Evolutionary conservation across 768 basidiomycete species (phyloP).

Genomic region (Hygrophorus pudorinus): DNA sequence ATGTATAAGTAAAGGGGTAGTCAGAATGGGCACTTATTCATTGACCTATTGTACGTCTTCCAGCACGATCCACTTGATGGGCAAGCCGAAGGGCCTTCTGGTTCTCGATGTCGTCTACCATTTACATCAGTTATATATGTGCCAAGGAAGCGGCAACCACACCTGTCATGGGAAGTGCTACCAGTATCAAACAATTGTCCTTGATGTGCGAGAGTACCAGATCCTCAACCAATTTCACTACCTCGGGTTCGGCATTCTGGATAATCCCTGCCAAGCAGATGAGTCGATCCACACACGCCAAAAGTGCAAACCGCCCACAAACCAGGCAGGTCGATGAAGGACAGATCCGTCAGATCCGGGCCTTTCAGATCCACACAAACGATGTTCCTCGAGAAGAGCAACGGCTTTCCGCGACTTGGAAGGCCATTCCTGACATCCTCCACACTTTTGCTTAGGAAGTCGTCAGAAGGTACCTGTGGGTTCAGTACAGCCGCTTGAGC

Average conservation of each 20-base stretch:
- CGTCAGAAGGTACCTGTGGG: slow-evolving; percentile 5
- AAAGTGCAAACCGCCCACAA: too few species aligned
- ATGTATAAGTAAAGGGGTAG: not conserved
- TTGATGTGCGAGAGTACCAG: slow-evolving; percentile 40
- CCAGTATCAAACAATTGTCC: slow-evolving; percentile 43
- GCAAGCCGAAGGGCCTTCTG: slow-evolving; percentile 44
- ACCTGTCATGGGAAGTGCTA: slow-evolving; percentile 48
- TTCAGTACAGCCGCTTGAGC: slow-evolving; percentile 23
- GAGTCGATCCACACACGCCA: not conserved
- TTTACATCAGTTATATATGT: too few species aligned
- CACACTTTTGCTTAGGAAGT: not conserved
- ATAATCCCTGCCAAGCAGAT: slow-evolving; percentile 30
- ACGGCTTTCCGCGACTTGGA: slow-evolving; percentile 2
- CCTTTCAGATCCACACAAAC: slow-evolving; percentile 32
- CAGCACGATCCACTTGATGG: slow-evolving; percentile 31
- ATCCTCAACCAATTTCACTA: slow-evolving; percentile 34
- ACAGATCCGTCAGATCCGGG: slow-evolving; percentile 26
- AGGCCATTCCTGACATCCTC: slow-evolving; percentile 16
- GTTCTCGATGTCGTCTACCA: slow-evolving; percentile 54
- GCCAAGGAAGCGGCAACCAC: slow-evolving; percentile 1
- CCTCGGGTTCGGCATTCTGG: slow-evolving; percentile 33
- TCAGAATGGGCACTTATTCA: not conserved
- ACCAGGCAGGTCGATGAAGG: slow-evolving; percentile 33
- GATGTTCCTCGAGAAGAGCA: slow-evolving; percentile 29
- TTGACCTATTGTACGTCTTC: slow-evolving; percentile 42